Evolutionary conservation across 768 basidiomycete genomes (phyloP).

Genomic region (Suillus luteus): DNA sequence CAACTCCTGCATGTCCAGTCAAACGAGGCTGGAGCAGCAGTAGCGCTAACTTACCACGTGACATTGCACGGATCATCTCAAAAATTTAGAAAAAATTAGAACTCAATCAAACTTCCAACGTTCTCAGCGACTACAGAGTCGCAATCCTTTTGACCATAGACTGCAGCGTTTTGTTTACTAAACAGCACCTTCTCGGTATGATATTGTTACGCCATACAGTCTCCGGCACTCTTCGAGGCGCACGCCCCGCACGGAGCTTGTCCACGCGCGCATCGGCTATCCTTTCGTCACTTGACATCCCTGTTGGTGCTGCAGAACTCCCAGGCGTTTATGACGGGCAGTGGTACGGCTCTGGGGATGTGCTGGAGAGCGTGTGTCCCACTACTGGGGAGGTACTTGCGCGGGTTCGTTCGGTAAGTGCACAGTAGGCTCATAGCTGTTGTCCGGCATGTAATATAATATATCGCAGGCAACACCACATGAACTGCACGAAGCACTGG

Average conservation of each 20-base stretch:
- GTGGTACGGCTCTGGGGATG: slow-evolving; percentile 76
- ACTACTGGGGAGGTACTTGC: slow-evolving; percentile 87
- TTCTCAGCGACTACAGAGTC: neutral
- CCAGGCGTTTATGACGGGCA: slow-evolving; percentile 81
- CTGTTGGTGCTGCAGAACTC: slow-evolving; percentile 51
- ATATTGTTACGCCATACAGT: slow-evolving; percentile 30
- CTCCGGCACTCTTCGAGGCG: slow-evolving; percentile 13
- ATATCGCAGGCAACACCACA: slow-evolving; percentile 58
- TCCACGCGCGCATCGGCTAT: slow-evolving; percentile 73
- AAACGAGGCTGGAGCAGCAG: neutral
- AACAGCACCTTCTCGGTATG: neutral
- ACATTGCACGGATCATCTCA: neutral
- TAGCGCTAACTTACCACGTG: neutral
- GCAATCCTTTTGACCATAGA: neutral
- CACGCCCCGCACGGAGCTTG: slow-evolving; percentile 31
- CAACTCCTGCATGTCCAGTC: slow-evolving; percentile 1
- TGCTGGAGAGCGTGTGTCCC: slow-evolving; percentile 75
- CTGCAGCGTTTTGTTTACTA: neutral
- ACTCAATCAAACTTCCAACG: neutral
- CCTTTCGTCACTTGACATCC: slow-evolving; percentile 65
- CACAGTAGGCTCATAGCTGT: slow-evolving; percentile 2
- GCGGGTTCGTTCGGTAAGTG: slow-evolving; percentile 64
- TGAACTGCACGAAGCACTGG: slow-evolving; percentile 71
- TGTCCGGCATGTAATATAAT: slow-evolving; percentile 17
- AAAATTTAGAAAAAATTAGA: neutral